phyloP scores from a whole-genome alignment of 257 asterid genomes.

The Petrea volubilis region DNA sequence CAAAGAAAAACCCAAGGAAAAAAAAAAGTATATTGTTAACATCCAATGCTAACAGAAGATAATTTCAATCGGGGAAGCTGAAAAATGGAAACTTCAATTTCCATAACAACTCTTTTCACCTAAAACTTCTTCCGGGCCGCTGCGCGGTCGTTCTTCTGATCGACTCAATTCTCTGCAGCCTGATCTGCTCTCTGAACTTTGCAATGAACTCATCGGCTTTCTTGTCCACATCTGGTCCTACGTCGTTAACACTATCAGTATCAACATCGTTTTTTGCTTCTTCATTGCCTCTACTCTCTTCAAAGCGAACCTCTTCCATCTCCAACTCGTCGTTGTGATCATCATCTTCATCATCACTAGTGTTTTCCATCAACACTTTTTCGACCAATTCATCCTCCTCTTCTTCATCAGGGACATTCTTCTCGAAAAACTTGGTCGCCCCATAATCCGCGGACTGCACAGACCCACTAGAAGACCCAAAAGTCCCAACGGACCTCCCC shows the following conservation, averaged over 20 bases:
- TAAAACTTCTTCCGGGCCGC: slow-evolving; percentile 37
- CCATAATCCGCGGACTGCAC: slow-evolving; percentile 10
- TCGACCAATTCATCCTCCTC: slow-evolving; percentile 33
- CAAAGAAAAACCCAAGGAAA: neutral
- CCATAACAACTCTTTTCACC: slow-evolving; percentile 30
- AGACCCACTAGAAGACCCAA: slow-evolving; percentile 25
- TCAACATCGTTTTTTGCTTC: slow-evolving; percentile 4
- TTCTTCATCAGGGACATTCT: slow-evolving; percentile 7
- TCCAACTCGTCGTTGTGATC: slow-evolving; percentile 34
- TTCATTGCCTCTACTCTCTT: slow-evolving; percentile 26
- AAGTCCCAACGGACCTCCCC: slow-evolving; percentile 41
- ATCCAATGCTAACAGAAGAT: neutral
- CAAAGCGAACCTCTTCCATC: slow-evolving; percentile 40
- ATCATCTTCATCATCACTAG: slow-evolving; percentile 38
- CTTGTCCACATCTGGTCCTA: slow-evolving; percentile 86
- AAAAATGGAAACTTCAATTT: neutral
- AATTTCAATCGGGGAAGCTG: neutral
- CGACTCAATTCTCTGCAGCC: slow-evolving; percentile 81
- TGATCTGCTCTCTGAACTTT: slow-evolving; percentile 86
- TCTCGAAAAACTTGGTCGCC: slow-evolving; percentile 20
- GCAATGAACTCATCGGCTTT: slow-evolving; percentile 98
- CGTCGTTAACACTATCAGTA: slow-evolving; percentile 26
- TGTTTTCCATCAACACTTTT: slow-evolving; percentile 38
- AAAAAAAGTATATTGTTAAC: neutral
- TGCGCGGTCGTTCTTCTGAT: slow-evolving; percentile 74